Base-by-base conservation (phyloP, 306 rosid genomes). In the Purshia tridentata region DNA sequence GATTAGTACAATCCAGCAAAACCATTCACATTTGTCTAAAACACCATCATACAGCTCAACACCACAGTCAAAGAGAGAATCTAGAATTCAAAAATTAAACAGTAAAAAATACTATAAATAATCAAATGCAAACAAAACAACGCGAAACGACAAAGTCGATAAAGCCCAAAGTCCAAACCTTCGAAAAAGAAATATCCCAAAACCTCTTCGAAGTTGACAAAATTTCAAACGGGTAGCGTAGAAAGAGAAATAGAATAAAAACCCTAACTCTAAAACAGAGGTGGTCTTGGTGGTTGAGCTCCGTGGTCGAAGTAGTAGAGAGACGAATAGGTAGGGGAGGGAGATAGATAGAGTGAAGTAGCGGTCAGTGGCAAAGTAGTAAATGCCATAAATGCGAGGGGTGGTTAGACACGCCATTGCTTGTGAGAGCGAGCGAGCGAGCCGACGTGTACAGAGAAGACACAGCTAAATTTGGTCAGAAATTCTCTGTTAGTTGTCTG, bases 361-460 rank as follows among this genome's bases (percentile, higher is more conserved):
- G 72, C 67, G 81, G 8, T 8, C 15, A 83, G 84, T 79, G 90
- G 89, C 83, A 82, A 73, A 81, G 76, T 5, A 63, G 90, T 86
- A 90, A 90, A 85, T 87, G 83, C 1, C 5, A 66, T 74, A 44
- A 88, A 85, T 72, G 81, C 9, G 9, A 55, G 72, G 81, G 88
- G 76, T 66, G 55, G 76, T 74, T 58, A 22, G 54, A 69, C 55
- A 75, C 16, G 80, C 69, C 81, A 83, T 65, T 70, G 83, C 71
- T 73, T 72, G 84, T 76, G 83, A 80, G 41, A 80, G 41, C 19
- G 11, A 63, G 42, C 35, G 35, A 29, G 2, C 35, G 10, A 51
- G 71, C 44, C 72, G 67, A 82, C 80, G 82, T 70, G 81, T 46
- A 68, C 22, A n/a, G 18, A 61, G 49, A 13, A 52, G 44, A 0